phyloP scores from a whole-genome alignment of 768 basidiomycete species.

The Cystobasidiopsis lactophilus region DNA sequence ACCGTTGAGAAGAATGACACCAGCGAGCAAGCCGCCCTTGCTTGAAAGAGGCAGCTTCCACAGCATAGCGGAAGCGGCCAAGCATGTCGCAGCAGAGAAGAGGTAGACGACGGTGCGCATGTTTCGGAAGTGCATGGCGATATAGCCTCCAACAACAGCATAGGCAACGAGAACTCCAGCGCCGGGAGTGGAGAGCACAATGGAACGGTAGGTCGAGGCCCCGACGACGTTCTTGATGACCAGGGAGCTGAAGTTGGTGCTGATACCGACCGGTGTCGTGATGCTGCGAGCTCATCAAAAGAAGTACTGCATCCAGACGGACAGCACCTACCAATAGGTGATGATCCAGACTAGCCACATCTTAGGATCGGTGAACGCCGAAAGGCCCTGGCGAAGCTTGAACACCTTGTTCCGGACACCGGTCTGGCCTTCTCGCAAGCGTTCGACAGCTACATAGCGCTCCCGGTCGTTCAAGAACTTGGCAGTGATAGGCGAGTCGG shows the following conservation, averaged over 20 bases:
- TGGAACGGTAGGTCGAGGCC: no score
- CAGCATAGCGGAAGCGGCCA: no score
- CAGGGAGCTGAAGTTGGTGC: background rate
- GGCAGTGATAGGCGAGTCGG: slow-evolving; percentile 5
- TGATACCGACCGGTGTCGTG: background rate
- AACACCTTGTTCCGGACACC: background rate
- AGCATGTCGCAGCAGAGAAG: no score
- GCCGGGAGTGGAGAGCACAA: no score
- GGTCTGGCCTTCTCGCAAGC: background rate
- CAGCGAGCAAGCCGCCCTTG: no score
- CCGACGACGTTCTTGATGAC: no score
- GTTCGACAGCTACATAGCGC: slow-evolving; percentile 1
- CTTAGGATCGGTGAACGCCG: background rate
- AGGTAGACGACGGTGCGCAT: no score
- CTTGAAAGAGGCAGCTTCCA: no score
- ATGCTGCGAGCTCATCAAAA: background rate
- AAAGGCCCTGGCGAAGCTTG: background rate
- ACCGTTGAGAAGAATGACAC: no score
- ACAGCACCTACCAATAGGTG: background rate
- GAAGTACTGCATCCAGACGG: background rate
- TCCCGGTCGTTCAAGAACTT: slow-evolving; percentile 1
- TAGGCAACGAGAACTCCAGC: no score
- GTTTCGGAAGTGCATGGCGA: no score
- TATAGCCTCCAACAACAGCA: no score
- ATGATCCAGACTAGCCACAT: background rate